phyloP scores from a whole-genome alignment of 2,329 filamentous ascomycete species.

The Aaosphaeria pasadenensis region DNA sequence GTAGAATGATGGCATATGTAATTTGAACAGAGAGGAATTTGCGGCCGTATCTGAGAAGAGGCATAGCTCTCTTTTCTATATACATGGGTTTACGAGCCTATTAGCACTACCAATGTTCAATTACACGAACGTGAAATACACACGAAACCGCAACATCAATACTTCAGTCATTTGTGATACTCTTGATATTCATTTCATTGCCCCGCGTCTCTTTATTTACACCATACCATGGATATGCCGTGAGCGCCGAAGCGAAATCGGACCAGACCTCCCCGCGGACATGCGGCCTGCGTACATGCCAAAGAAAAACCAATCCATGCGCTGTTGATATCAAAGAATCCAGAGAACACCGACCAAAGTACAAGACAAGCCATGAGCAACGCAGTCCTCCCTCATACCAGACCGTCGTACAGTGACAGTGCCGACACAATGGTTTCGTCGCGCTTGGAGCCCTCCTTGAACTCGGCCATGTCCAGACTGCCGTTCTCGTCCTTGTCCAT shows the following conservation, averaged over 20 bases:
- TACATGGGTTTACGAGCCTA: too few species aligned
- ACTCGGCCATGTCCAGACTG: constrained; percentile 93
- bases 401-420: constrained; percentile 89
- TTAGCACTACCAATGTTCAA: too few species aligned
- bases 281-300: constrained; percentile 25
- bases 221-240: constrained; percentile 25
- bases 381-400: constrained; percentile 60
- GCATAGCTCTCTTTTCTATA: too few species aligned
- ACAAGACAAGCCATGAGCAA: constrained; percentile 14
- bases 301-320: constrained; percentile 32
- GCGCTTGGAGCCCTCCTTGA: constrained; percentile 98
- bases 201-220: constrained; percentile 21
- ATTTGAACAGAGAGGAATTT: too few species aligned
- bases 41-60: too few species aligned
- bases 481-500: constrained; percentile 99
- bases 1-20: too few species aligned
- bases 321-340: constrained; percentile 39
- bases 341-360: constrained; percentile 28
- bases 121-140: too few species aligned
- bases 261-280: constrained; percentile 19
- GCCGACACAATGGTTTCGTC: constrained; percentile 99
- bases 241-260: constrained; percentile 23
- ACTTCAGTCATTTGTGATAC: too few species aligned
- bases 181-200: neutral
- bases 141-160: too few species aligned